These are phyloP conservation scores for Sophora flavescens DNA, from an alignment of 306 rosid species.

Conservation along the genomic window DNA sequence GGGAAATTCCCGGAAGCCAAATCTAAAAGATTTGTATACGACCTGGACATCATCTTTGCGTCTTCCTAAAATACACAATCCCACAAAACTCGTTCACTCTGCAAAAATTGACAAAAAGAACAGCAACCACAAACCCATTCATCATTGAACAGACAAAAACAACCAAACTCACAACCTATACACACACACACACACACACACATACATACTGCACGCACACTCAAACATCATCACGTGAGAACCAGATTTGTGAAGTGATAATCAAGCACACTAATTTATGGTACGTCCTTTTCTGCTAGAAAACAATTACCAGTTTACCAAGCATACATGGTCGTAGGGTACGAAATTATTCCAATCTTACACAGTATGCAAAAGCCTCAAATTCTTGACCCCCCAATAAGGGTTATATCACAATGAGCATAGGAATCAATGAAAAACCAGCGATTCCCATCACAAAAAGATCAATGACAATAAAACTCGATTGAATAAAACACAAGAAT, in stretches of 20 bases:
- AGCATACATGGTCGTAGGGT: constrained; percentile 25
- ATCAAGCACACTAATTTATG: constrained; percentile 36
- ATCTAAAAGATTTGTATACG: constrained; percentile 80
- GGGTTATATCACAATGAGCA: constrained; percentile 48
- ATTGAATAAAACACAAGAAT: constrained; percentile 1
- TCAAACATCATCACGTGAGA: constrained; percentile 29
- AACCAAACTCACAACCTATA: constrained; percentile 37
- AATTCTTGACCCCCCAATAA: constrained; percentile 48
- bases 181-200: background rate
- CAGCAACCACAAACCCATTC: constrained; percentile 16
- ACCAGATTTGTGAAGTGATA: constrained; percentile 30
- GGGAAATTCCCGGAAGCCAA: constrained; percentile 88
- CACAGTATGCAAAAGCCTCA: constrained; percentile 54
- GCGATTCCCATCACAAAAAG: constrained; percentile 34
- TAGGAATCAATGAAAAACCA: constrained; percentile 31
- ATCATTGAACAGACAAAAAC: constrained; percentile 23
- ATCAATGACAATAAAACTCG: constrained; percentile 43
- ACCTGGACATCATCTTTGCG: constrained; percentile 74
- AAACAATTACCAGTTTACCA: constrained; percentile 35
- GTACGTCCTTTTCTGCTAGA: background rate
- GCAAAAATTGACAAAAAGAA: constrained; percentile 38
- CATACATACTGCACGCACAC: background rate
- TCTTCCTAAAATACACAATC: constrained; percentile 42
- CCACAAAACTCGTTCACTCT: constrained; percentile 46
- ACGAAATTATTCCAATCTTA: constrained; percentile 48